Conservation (phyloP, 345 rosid species). For the Psidium friedrichsthalianum region DNA sequence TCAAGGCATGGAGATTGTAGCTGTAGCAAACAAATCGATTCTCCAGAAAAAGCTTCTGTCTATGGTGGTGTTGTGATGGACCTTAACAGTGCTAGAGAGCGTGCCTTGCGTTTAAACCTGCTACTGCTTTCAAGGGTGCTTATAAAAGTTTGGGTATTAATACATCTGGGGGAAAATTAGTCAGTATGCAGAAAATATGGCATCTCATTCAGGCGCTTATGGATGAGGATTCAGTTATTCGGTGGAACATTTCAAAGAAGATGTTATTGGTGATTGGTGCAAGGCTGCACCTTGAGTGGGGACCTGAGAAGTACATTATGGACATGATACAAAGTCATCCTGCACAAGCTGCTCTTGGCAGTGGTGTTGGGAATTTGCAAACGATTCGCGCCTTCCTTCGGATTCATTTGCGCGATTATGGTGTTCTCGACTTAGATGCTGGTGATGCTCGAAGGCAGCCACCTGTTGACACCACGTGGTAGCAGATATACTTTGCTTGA, state of each 20-base stretch:
- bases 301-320: constrained; percentile 88
- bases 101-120: constrained; percentile 68
- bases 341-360: constrained; percentile 97
- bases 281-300: constrained; percentile 77
- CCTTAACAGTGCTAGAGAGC: constrained; percentile 72
- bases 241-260: constrained; percentile 53
- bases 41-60: constrained; percentile 66
- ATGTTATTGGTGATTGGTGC: constrained; percentile 84
- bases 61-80: constrained; percentile 78
- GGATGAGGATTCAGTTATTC: constrained; percentile 58
- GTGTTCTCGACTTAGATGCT: constrained; percentile 83
- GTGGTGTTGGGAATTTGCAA: constrained; percentile 91
- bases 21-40: constrained; percentile 50
- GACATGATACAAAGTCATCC: constrained; percentile 95
- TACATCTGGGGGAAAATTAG: constrained; percentile 82
- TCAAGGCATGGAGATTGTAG: constrained; percentile 48
- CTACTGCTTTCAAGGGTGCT: constrained; percentile 68
- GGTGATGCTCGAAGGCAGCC: constrained; percentile 90
- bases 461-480: constrained; percentile 98
- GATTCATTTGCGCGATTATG: constrained; percentile 94
- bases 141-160: constrained; percentile 65
- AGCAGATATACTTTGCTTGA: constrained; percentile 98
- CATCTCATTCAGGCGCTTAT: constrained; percentile 80
- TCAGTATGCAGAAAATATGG: constrained; percentile 94
- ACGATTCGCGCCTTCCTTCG: constrained; percentile 90